A percentile compares a stretch with the other conserved stretches of the same genome.
Conservation (phyloP, 2,329 filamentous ascomycete genomes). For the Aspergillus sergii region DNA sequence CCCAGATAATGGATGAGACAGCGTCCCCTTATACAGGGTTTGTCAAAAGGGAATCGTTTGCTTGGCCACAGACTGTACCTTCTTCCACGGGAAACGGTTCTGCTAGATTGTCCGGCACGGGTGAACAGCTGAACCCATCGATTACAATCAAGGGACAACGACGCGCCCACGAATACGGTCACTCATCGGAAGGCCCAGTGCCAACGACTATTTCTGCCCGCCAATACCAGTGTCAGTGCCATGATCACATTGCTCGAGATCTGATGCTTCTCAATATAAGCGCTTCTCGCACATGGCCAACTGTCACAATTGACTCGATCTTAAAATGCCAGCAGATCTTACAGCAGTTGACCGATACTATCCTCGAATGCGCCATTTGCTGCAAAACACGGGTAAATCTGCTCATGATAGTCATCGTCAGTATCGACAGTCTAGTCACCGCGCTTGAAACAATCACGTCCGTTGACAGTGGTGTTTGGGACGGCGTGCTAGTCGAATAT, state of each 20-base stretch:
- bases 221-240: conserved; percentile 26
- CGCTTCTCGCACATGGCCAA: conserved; percentile 18
- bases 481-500: conserved; percentile 16
- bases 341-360: conserved; percentile 30
- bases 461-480: conserved; percentile 16
- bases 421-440: conserved; percentile 32
- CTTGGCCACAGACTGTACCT: conserved; percentile 15
- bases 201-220: neutral
- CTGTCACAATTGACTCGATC: conserved; percentile 29
- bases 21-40: conserved; percentile 6
- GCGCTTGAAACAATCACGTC: conserved; percentile 27
- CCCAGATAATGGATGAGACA: neutral
- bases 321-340: conserved; percentile 31
- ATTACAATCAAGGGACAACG: conserved; percentile 5
- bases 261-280: conserved; percentile 25
- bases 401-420: conserved; percentile 34
- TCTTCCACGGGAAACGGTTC: conserved; percentile 1
- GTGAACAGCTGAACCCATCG: neutral
- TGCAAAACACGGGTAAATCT: conserved; percentile 27
- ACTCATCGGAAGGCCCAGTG: conserved; percentile 7
- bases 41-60: conserved; percentile 6
- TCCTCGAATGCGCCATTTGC: conserved; percentile 33
- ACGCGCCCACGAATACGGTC: conserved; percentile 4
- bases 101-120: neutral
- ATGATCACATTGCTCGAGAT: conserved; percentile 27